Conservation (phyloP, 495 filamentous ascomycete genomes). For the Aspergillus conjunctus region DNA sequence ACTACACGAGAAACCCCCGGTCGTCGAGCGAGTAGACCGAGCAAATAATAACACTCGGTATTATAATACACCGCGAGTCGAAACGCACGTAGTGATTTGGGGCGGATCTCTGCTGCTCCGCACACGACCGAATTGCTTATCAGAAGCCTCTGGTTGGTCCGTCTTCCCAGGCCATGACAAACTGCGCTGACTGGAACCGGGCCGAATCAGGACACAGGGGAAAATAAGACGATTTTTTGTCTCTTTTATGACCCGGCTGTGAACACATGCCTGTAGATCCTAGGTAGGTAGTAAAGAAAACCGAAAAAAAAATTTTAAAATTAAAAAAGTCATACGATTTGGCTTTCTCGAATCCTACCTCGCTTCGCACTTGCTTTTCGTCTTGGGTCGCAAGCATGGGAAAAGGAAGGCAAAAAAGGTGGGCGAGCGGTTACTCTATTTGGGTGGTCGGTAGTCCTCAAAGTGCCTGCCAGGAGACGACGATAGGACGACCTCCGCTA, state of each 20-base stretch:
- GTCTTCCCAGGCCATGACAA: slow-evolving; percentile 33
- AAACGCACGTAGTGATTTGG: neutral
- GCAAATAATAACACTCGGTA: neutral
- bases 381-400: neutral
- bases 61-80: slow-evolving; percentile 1
- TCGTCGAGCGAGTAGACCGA: neutral
- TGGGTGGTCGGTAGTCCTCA: neutral
- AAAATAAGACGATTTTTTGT: neutral
- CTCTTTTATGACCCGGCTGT: neutral
- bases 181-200: slow-evolving; percentile 40
- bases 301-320: neutral
- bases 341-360: neutral
- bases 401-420: neutral
- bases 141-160: slow-evolving; percentile 34
- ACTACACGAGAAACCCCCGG: neutral
- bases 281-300: neutral
- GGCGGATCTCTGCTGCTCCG: slow-evolving; percentile 20
- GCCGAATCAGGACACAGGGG: slow-evolving; percentile 12
- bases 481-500: neutral
- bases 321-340: slow-evolving; percentile 6
- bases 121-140: slow-evolving; percentile 34
- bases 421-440: neutral
- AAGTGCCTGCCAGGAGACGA: neutral
- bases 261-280: neutral
- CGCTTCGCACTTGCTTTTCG: too few relatives aligned